A percentile compares a stretch with the other conserved stretches of the same genome.
These are phyloP conservation scores for Macrotyloma uniflorum DNA, from an alignment of 306 rosid species.

Conservation along the genomic window DNA sequence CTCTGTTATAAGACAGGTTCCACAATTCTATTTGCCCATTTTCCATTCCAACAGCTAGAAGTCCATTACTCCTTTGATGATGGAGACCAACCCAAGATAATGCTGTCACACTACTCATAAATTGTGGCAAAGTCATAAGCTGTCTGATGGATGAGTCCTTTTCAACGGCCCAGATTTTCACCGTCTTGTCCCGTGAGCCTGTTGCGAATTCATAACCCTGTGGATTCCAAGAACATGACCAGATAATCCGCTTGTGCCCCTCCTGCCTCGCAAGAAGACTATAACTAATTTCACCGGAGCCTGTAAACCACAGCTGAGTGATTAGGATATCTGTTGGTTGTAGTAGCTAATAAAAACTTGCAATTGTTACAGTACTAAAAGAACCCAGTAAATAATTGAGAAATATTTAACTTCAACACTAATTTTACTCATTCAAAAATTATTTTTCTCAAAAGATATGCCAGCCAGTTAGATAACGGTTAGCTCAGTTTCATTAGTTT, in stretches of 20 bases:
- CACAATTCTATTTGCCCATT: constrained; percentile 85
- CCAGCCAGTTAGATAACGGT: neutral
- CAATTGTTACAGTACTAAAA: neutral
- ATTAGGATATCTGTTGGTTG: constrained; percentile 19
- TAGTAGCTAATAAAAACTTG: neutral
- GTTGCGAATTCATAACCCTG: constrained; percentile 87
- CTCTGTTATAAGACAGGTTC: constrained; percentile 60
- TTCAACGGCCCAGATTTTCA: constrained; percentile 77
- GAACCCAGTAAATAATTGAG: neutral
- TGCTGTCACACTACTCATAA: constrained; percentile 79
- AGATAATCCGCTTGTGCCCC: constrained; percentile 94
- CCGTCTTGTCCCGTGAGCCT: constrained; percentile 86
- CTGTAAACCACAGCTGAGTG: constrained; percentile 46
- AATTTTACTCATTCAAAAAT: too few relatives aligned
- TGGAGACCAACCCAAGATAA: constrained; percentile 63
- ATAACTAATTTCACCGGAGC: constrained; percentile 55
- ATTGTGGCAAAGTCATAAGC: constrained; percentile 62
- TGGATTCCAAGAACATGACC: constrained; percentile 99
- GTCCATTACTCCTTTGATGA: constrained; percentile 48
- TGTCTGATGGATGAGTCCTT: constrained; percentile 57
- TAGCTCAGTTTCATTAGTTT: neutral
- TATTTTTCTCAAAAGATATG: neutral
- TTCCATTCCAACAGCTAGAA: constrained; percentile 92
- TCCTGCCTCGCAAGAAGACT: constrained; percentile 75
- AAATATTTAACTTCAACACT: neutral